Evolutionary conservation across 257 asterid genomes (phyloP).

Genomic region (Euphrasia confusa): DNA sequence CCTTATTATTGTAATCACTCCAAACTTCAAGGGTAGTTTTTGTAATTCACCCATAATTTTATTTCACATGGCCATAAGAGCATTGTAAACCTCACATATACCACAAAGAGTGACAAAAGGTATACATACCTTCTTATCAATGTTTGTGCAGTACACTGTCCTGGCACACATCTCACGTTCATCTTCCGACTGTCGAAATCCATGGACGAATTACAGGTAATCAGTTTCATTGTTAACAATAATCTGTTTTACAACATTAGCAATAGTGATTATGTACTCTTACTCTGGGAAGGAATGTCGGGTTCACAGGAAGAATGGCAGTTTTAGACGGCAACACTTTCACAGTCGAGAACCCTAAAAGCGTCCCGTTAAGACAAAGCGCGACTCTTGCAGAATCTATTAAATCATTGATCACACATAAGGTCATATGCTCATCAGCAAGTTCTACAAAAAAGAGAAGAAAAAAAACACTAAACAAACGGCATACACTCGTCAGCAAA

Average conservation of each 20-base stretch:
- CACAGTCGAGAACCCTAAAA: constrained; percentile 66
- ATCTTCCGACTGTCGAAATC: constrained; percentile 65
- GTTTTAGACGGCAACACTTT: constrained; percentile 95
- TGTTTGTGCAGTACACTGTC: constrained; percentile 95
- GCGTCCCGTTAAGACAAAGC: constrained; percentile 60
- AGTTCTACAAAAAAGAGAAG: not conserved
- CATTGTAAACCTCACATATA: no score
- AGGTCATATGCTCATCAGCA: constrained; percentile 18
- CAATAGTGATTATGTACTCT: constrained; percentile 14
- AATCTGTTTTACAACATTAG: not conserved
- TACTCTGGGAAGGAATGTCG: constrained; percentile 94
- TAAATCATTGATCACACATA: constrained; percentile 21
- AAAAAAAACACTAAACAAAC: constrained; percentile 3
- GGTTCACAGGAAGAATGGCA: constrained; percentile 95
- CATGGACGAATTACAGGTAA: constrained; percentile 7
- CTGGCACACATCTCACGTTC: constrained; percentile 98
- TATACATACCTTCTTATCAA: constrained; percentile 75
- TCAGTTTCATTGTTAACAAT: not conserved
- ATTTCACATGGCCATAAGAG: no score
- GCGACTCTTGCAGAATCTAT: constrained; percentile 81
- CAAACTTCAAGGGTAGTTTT: not conserved
- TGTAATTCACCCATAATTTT: not conserved
- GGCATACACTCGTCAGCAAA: constrained; percentile 83
- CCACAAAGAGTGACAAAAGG: not conserved
- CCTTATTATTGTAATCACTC: not conserved